Evolutionary conservation across 2,329 filamentous ascomycete genomes (phyloP).

Genomic region (Metarhizium sp.): DNA sequence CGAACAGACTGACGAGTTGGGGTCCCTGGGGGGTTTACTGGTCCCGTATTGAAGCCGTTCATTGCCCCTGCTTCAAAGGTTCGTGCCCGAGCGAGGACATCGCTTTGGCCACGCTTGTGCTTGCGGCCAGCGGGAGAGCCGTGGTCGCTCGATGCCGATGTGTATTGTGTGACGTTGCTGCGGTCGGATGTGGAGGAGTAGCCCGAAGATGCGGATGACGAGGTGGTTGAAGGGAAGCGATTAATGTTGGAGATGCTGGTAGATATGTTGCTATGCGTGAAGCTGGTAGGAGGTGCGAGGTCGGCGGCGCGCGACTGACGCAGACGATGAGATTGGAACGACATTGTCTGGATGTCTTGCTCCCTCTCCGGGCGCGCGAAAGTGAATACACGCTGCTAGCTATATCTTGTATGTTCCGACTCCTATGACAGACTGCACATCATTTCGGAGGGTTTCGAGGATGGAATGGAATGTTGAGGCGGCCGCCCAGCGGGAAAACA

Average conservation of each 20-base stretch:
- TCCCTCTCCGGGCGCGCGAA: slow-evolving; percentile 9
- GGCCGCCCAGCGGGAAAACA: neutral
- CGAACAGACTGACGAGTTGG: slow-evolving; percentile 70
- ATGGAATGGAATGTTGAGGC: neutral
- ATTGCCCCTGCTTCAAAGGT: slow-evolving; percentile 35
- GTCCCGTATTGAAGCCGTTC: slow-evolving; percentile 31
- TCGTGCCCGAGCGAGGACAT: slow-evolving; percentile 48
- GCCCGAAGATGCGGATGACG: slow-evolving; percentile 61
- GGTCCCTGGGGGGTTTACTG: slow-evolving; percentile 60
- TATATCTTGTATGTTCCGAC: neutral
- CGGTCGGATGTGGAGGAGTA: slow-evolving; percentile 53
- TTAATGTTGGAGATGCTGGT: slow-evolving; percentile 27
- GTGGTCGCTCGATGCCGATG: slow-evolving; percentile 57
- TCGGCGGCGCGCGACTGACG: slow-evolving; percentile 47
- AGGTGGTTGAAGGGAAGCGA: slow-evolving; percentile 60
- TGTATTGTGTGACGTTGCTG: slow-evolving; percentile 54
- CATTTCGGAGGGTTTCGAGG: neutral
- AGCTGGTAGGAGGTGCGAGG: slow-evolving; percentile 6
- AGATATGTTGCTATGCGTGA: slow-evolving; percentile 11
- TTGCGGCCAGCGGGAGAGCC: slow-evolving; percentile 25
- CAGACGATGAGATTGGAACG: slow-evolving; percentile 48
- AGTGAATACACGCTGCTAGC: neutral
- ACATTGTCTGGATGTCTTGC: slow-evolving; percentile 32
- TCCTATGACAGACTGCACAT: slow-evolving; percentile 3
- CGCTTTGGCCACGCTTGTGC: slow-evolving; percentile 70